Evolutionary conservation across 2,329 filamentous ascomycete species (phyloP).

Genomic region (Colletotrichum orchidophilum): DNA sequence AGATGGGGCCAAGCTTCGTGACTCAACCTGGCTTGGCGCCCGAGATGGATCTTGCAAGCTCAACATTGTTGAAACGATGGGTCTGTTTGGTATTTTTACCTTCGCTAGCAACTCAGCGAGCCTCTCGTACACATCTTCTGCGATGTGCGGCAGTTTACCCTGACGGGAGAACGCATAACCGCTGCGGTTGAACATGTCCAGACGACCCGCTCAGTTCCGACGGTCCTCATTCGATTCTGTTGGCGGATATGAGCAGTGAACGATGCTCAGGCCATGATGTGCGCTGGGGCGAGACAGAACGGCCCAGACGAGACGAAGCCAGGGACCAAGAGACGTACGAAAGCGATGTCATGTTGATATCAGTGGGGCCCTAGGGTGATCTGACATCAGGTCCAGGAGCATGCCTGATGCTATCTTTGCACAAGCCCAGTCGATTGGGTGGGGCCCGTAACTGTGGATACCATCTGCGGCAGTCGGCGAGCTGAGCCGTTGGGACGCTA

Average conservation of each 20-base stretch:
- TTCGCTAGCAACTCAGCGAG: constrained; percentile 1
- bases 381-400: constrained; percentile 21
- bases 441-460: constrained; percentile 23
- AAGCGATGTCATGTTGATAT: constrained; percentile 31
- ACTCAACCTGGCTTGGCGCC: constrained; percentile 27
- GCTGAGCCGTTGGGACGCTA: constrained; percentile 25
- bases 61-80: constrained; percentile 23
- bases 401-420: constrained; percentile 27
- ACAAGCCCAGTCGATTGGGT: constrained; percentile 16
- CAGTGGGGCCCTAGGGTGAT: constrained; percentile 27
- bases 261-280: constrained; percentile 28
- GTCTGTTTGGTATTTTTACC: constrained; percentile 19
- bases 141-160: neutral
- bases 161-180: neutral
- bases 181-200: constrained; percentile 2
- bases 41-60: constrained; percentile 21
- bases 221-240: constrained; percentile 18
- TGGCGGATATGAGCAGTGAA: constrained; percentile 10
- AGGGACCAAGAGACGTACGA: constrained; percentile 11
- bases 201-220: constrained; percentile 17
- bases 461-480: constrained; percentile 30
- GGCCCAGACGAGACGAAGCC: constrained; percentile 7
- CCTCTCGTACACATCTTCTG: neutral
- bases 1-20: constrained; percentile 26
- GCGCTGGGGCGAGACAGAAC: constrained; percentile 10